phyloP scores from a whole-genome alignment of 768 basidiomycete species.

The Terana coerulea region DNA sequence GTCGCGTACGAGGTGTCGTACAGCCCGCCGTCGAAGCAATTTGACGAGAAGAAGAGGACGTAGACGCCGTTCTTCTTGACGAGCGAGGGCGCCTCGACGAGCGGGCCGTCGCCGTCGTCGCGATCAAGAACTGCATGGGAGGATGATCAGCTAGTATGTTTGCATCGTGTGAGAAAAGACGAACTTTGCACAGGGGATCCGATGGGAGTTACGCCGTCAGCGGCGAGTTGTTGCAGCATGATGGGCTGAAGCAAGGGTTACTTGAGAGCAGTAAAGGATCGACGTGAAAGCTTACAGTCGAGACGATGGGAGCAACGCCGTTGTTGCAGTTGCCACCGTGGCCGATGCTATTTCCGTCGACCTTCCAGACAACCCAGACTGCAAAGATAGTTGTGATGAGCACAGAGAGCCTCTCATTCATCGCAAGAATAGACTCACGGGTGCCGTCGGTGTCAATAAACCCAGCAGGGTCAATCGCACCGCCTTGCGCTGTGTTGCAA shows the following conservation, averaged over 20 bases:
- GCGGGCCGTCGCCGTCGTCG: slow-evolving; percentile 23
- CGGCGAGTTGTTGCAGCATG: slow-evolving; percentile 26
- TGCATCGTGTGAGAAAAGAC: too few species aligned
- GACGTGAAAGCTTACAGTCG: neutral
- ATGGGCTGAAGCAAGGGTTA: slow-evolving; percentile 14
- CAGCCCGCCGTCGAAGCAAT: slow-evolving; percentile 22
- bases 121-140: slow-evolving; percentile 20
- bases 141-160: neutral
- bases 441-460: slow-evolving; percentile 24
- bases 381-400: too few species aligned
- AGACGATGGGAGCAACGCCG: slow-evolving; percentile 1
- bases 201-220: slow-evolving; percentile 13
- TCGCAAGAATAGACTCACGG: too few species aligned
- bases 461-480: slow-evolving; percentile 27
- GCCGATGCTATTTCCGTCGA: slow-evolving; percentile 32
- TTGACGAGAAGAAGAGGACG: slow-evolving; percentile 28
- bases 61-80: slow-evolving; percentile 20
- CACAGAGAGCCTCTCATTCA: neutral
- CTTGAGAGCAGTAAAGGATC: neutral
- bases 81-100: slow-evolving; percentile 30
- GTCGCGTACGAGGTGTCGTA: slow-evolving; percentile 31
- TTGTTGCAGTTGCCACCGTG: slow-evolving; percentile 22
- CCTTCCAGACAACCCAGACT: slow-evolving; percentile 27
- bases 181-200: slow-evolving; percentile 18
- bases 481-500: slow-evolving; percentile 24